These are phyloP conservation scores for Malbranchea cinnamomea DNA, from an alignment of 2,329 filamentous ascomycete genomes.

Conservation along the genomic window DNA sequence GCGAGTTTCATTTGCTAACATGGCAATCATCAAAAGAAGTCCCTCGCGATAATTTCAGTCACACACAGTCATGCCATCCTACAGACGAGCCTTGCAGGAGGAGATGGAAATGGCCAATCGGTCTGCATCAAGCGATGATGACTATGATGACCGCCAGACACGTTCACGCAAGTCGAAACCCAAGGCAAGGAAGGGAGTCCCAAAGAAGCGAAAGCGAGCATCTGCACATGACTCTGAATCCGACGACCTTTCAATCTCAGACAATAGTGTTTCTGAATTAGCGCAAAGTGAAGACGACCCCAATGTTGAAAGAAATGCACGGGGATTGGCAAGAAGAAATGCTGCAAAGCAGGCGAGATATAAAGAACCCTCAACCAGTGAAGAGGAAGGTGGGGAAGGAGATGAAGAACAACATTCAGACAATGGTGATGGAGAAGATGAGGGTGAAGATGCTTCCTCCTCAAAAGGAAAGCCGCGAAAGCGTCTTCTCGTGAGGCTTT, in stretches of 20 bases:
- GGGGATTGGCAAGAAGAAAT: conserved; percentile 40
- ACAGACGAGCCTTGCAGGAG: conserved; percentile 5
- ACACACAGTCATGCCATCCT: conserved; percentile 7
- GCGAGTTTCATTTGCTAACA: no score
- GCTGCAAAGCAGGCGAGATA: conserved; percentile 42
- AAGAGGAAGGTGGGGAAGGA: conserved; percentile 18
- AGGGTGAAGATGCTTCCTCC: conserved; percentile 10
- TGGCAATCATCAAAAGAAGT: conserved; percentile 6
- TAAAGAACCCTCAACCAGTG: conserved; percentile 36
- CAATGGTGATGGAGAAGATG: conserved; percentile 14
- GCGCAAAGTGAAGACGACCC: conserved; percentile 29
- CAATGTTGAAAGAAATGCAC: conserved; percentile 36
- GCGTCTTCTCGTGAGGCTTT: conserved; percentile 6
- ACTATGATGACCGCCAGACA: conserved; percentile 26
- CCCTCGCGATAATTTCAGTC: no score
- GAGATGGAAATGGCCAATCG: conserved; percentile 28
- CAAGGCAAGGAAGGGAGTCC: conserved; percentile 17
- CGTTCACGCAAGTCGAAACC: conserved; percentile 17
- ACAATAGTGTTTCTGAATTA: conserved; percentile 13
- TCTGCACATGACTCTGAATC: conserved; percentile 33
- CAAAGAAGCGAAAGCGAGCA: conserved; percentile 26
- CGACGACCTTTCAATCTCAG: conserved; percentile 1
- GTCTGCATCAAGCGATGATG: conserved; percentile 31
- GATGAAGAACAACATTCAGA: conserved; percentile 12
- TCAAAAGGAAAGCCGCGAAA: conserved; percentile 15